Base-by-base conservation (phyloP, 257 asterid genomes). In the Solanum ossicruentum region DNA sequence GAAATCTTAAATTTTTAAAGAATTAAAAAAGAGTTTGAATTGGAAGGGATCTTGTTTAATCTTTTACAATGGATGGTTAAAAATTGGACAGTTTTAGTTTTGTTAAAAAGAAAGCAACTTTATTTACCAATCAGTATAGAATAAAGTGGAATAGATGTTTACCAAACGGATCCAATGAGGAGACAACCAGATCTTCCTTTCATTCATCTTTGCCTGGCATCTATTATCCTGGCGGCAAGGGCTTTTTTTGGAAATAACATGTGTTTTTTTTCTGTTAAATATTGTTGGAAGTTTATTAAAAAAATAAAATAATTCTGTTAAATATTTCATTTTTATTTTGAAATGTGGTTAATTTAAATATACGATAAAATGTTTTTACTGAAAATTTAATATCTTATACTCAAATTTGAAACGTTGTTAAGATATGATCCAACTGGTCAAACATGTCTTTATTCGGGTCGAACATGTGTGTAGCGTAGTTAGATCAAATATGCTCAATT, bases 141-240 rank as follows among this genome's bases (percentile, higher is more conserved):
- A 77, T 15, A 77, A 52, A 26, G 65, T 51, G 28, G 82, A 77
- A 52, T 52, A 52, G 65, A 78, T 78, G 63, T 26, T 78, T 52
- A 78, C 82, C 82, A 52, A 78, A 78, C 82, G 82, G 26, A 78
- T 78, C 82, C 65, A 78, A 78, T 78, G 82, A 78, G 47, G 65
- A 78, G 82, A 78, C 82, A 78, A 78, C 5, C 45, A 78, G 17
- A 78, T 78, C 65, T 52, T 78, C 65, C 49, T 26, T 52, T 52
- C 82, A 52, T 52, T 78, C 82, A 52, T 78, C 82, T 1, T 52
- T 52, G 65, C 60, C 21, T 47, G 81, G 21, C 60, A 73, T 21
- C 80, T 72, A 72, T 47, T 72, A n/a, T 10, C 80, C 6, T 71
- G 56, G 60, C 60, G 43, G 82, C 82, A 77, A 77, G 11, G 26